Evolutionary conservation across 2,329 filamentous ascomycete species (phyloP), one percentile per base, ranked within the genome.

Genomic region (Elsinoe ampelina): DNA sequence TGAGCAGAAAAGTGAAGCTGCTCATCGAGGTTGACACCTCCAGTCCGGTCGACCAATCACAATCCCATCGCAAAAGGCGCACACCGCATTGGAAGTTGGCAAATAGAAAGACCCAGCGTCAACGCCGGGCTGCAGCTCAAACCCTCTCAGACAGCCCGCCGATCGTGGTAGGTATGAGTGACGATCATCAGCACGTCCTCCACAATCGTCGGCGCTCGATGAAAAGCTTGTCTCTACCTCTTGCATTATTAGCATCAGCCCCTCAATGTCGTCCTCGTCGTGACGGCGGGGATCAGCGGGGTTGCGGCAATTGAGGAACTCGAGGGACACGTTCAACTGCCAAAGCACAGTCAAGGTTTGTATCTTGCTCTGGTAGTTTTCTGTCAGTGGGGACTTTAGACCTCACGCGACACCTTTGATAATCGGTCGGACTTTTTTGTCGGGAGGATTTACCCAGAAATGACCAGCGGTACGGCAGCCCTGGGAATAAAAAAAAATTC

Each of bases 181-280:
- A 26, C 34, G 48, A 52, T 52, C 48, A 34, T 52, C 32, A 52
- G 48, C 48, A 52, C 48, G 48, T 52, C 48, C 48, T 52, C 48
- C 48, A 52, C 48, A 36, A 52, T 52, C 48, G 48, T 7, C 48
- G 17, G 38, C 48, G 38, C 22, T 17, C 13, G 10, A 19, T 13
- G 19, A 52, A 52, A 52, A 39, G 32, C 35, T 52, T 36, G 19
- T 26, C 32, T 22, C 10, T 52, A 19, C 15, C 32, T 35, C 19
- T n/a, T 38, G 12, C 20, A 39, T n/a, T 39, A 39, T n/a, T 39
- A n/a, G 36, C 36, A 30, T 30, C 26, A 30, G 26, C 26, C 26
- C 26, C 26, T 30, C 26, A 30, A 30, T 30, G 26, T 30, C 26
- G 26, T 39, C 36, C 20, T 42, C n/a, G 2, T 17, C 39, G 10